Percentiles rank a stretch among this genome's conserved stretches.
phyloP scores from a whole-genome alignment of 2,329 filamentous ascomycete species.

The Penicillium expansum region DNA sequence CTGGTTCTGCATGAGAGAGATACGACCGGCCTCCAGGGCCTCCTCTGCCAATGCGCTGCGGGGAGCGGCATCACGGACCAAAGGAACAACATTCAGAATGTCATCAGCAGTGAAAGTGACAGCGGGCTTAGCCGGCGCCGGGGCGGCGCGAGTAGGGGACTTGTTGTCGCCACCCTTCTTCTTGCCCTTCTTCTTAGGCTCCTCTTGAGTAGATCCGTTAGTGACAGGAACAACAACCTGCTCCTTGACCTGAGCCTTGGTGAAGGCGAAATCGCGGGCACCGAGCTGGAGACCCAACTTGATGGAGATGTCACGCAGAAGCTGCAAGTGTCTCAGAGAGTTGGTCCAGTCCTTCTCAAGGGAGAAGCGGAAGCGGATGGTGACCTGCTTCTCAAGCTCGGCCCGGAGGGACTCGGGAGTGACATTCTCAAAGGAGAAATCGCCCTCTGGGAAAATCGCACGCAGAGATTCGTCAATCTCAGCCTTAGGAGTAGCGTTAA shows the following conservation, averaged over 20 bases:
- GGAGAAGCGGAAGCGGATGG: conserved; percentile 72
- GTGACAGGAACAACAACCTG: conserved; percentile 36
- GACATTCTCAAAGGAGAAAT: conserved; percentile 75
- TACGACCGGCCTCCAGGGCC: conserved; percentile 89
- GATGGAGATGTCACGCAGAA: conserved; percentile 83
- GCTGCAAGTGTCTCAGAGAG: conserved; percentile 69
- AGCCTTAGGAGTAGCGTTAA: conserved; percentile 74
- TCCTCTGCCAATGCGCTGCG: conserved; percentile 91
- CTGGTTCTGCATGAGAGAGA: conserved; percentile 93
- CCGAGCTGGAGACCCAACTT: conserved; percentile 88
- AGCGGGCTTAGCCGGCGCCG: conserved; percentile 47
- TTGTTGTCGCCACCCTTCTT: conserved; percentile 54
- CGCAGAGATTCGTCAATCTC: conserved; percentile 74
- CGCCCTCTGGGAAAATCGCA: conserved; percentile 73
- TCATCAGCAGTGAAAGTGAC: conserved; percentile 79
- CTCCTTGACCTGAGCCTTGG: conserved; percentile 43
- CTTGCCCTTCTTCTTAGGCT: conserved; percentile 54
- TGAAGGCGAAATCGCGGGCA: conserved; percentile 73
- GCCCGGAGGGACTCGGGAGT: conserved; percentile 69
- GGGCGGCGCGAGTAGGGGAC: conserved; percentile 44
- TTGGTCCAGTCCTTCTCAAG: conserved; percentile 67
- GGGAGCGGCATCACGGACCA: conserved; percentile 91
- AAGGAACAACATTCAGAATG: conserved; percentile 85
- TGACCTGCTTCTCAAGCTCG: conserved; percentile 69
- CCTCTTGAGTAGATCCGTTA: conserved; percentile 37